These are phyloP conservation scores for Avena sativa DNA, from an alignment of 176 grass and related monocot species.

Conservation along the genomic window DNA sequence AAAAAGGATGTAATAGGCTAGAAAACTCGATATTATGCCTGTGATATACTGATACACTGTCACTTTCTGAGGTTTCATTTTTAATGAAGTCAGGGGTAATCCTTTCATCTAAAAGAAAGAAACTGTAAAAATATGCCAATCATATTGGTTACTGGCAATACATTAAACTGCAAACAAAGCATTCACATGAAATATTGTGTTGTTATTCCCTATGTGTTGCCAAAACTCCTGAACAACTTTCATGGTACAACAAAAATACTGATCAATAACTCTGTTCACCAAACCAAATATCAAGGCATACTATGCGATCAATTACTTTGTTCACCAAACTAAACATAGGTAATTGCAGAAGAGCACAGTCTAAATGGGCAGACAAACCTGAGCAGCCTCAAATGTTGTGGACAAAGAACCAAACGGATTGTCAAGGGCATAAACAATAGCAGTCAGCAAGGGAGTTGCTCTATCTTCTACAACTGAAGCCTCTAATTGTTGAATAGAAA, in stretches of 20 bases:
- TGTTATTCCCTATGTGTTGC: neutral
- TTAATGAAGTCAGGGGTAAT: too few species aligned
- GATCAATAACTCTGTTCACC: neutral
- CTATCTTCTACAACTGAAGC: conserved; percentile 46
- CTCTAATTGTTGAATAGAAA: conserved; percentile 77
- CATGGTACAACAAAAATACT: neutral
- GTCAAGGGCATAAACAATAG: conserved; percentile 73
- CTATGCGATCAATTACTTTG: neutral
- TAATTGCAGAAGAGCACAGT: neutral
- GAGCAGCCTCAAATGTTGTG: conserved; percentile 78
- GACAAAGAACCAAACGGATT: conserved; percentile 90
- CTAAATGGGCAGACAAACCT: conserved; percentile 54
- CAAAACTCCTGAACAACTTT: too few species aligned
- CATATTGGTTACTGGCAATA: neutral
- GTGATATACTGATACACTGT: too few species aligned
- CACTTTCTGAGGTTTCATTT: too few species aligned
- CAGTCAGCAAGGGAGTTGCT: conserved; percentile 45
- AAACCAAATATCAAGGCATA: neutral
- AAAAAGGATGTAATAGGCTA: too few species aligned
- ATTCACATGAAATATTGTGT: neutral
- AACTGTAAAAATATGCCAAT: neutral
- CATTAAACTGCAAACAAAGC: neutral
- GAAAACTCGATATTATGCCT: too few species aligned
- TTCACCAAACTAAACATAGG: neutral
- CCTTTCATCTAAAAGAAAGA: neutral